Percentiles rank a stretch among this genome's conserved stretches.
Conservation (phyloP, 768 basidiomycete species). For the Termitomyces sp. region DNA sequence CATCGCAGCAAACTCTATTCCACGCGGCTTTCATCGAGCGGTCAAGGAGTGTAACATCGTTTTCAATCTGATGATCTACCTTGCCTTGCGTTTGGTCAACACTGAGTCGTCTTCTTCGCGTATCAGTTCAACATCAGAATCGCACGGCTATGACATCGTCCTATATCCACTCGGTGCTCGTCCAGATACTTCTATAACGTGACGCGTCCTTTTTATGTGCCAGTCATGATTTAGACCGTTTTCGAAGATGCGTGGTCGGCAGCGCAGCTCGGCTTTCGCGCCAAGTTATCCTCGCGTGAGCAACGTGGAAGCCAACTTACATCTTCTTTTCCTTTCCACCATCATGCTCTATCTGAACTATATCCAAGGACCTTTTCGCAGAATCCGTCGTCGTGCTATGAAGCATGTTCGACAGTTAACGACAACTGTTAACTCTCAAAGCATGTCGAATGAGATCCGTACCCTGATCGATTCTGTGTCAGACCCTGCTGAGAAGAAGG, state of each 20-base stretch:
- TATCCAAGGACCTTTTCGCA: constrained; percentile 31
- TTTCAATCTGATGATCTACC: neutral
- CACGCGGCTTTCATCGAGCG: neutral
- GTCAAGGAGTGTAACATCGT: neutral
- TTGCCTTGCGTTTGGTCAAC: neutral
- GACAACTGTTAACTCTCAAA: constrained; percentile 48
- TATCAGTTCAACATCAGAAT: neutral
- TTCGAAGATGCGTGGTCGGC: neutral
- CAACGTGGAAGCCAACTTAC: neutral
- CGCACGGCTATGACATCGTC: neutral
- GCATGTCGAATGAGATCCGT: constrained; percentile 65
- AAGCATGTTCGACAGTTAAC: constrained; percentile 37
- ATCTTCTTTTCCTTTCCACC: constrained; percentile 11
- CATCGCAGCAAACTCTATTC: neutral
- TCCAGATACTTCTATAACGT: neutral
- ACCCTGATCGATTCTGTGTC: constrained; percentile 57
- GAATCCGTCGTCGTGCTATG: constrained; percentile 20
- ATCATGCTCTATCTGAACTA: constrained; percentile 32
- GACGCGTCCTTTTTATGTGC: neutral
- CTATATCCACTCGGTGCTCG: neutral
- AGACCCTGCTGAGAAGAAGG: constrained; percentile 55
- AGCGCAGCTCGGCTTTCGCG: constrained; percentile 3
- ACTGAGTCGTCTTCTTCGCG: neutral
- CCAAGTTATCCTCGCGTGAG: neutral
- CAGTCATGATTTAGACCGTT: neutral